Conservation (phyloP, 2,329 filamentous ascomycete species). For the Colletotrichum lindemuthianum region DNA sequence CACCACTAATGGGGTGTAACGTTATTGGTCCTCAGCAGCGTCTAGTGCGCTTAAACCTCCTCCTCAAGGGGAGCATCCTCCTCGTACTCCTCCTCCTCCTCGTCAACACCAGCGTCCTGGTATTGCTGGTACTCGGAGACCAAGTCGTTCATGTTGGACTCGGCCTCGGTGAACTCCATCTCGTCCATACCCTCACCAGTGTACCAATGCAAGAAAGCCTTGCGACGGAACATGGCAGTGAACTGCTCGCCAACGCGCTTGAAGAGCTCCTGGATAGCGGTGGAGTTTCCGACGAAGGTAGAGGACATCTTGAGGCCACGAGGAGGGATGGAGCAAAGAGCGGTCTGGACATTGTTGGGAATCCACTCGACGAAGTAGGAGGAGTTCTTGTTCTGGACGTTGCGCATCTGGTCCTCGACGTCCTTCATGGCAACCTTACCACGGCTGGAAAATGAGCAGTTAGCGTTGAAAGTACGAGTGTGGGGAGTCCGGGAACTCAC, state of each 20-base stretch:
- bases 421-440: conserved; percentile 99
- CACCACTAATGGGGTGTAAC: conserved; percentile 21
- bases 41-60: conserved; percentile 60
- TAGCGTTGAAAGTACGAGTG: neutral
- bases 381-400: conserved; percentile 99
- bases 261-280: conserved; percentile 99
- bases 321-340: conserved; percentile 97
- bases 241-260: conserved; percentile 99
- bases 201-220: conserved; percentile 99
- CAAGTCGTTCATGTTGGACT: conserved; percentile 99
- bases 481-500: conserved; percentile 54
- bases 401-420: conserved; percentile 99
- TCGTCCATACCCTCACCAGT: conserved; percentile 99
- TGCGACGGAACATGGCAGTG: conserved; percentile 99
- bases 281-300: conserved; percentile 99
- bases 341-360: conserved; percentile 99
- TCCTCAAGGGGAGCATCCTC: conserved; percentile 84
- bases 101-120: conserved; percentile 97
- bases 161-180: conserved; percentile 99
- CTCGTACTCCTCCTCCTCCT: conserved; percentile 95
- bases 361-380: conserved; percentile 99
- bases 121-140: conserved; percentile 99
- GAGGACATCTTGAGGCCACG: conserved; percentile 99
- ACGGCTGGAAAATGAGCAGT: conserved; percentile 67
- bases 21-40: neutral